Conservation (phyloP, 1,284 basidiomycete species). For the Pyrrhoderma lamaoense region DNA sequence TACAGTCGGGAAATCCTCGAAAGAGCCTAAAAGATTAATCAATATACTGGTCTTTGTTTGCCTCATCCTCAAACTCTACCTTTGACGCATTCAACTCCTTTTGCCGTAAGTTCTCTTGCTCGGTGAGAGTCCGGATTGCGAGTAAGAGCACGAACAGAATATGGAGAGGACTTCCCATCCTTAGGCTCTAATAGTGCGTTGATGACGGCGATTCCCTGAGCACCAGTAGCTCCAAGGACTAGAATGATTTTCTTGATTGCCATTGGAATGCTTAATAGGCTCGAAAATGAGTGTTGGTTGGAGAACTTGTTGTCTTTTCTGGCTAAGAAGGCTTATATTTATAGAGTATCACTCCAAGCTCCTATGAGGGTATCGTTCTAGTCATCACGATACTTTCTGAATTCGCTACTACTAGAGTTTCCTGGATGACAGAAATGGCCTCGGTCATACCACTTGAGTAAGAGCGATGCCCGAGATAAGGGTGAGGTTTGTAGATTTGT, state of each 20-base stretch:
- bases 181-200: constrained; percentile 34
- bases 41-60: constrained; percentile 12
- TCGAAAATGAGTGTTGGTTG: too few relatives aligned
- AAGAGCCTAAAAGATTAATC: constrained; percentile 24
- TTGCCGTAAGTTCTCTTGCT: constrained; percentile 30
- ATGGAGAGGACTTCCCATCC: constrained; percentile 38
- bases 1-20: constrained; percentile 31
- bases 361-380: too few relatives aligned
- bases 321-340: too few relatives aligned
- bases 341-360: too few relatives aligned
- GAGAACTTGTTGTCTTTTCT: too few relatives aligned
- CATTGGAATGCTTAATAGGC: background rate
- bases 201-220: constrained; percentile 41
- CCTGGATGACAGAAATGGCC: too few relatives aligned
- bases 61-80: constrained; percentile 27
- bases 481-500: too few relatives aligned
- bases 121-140: constrained; percentile 33
- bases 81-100: constrained; percentile 38
- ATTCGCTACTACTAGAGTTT: too few relatives aligned
- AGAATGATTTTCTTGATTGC: constrained; percentile 35
- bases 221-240: constrained; percentile 46
- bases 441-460: too few relatives aligned
- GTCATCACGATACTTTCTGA: too few relatives aligned
- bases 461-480: too few relatives aligned
- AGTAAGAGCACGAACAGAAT: constrained; percentile 40